Evolutionary conservation across 306 rosid species (phyloP).

Genomic region (Citrullus amarus): DNA sequence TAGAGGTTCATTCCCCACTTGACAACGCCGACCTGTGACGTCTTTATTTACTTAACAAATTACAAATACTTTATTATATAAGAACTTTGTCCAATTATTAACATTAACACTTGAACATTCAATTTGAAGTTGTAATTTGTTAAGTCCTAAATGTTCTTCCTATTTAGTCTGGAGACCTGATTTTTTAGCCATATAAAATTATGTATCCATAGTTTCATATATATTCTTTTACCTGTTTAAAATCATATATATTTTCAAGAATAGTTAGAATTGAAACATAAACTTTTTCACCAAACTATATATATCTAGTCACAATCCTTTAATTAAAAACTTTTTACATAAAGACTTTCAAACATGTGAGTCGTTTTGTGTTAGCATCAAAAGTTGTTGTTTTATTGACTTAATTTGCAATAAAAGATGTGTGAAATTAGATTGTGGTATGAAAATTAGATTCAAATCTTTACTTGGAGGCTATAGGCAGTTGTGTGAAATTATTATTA

Average conservation of each 20-base stretch:
- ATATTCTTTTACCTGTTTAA: too few relatives aligned
- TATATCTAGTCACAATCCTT: background rate
- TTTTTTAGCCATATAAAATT: too few relatives aligned
- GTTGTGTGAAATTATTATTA: background rate
- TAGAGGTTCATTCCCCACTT: too few relatives aligned
- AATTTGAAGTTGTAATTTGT: background rate
- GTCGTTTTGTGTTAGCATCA: background rate
- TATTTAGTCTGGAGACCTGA: too few relatives aligned
- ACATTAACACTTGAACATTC: background rate
- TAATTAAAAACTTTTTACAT: too few relatives aligned
- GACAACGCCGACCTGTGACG: too few relatives aligned
- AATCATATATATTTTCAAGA: too few relatives aligned
- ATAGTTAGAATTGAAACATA: too few relatives aligned
- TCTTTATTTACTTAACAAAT: too few relatives aligned
- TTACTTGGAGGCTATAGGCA: background rate
- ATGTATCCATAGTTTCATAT: too few relatives aligned
- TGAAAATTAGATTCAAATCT: background rate
- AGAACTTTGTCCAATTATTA: background rate
- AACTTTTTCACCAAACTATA: too few relatives aligned
- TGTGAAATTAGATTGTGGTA: background rate
- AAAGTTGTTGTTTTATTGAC: background rate
- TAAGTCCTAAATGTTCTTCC: background rate
- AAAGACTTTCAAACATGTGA: background rate
- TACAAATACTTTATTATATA: too few relatives aligned
- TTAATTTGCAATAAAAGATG: background rate